Evolutionary conservation across 1,284 basidiomycete genomes (phyloP), one percentile per base, ranked within the genome.

Genomic region (Leccinum subspadiceum): DNA sequence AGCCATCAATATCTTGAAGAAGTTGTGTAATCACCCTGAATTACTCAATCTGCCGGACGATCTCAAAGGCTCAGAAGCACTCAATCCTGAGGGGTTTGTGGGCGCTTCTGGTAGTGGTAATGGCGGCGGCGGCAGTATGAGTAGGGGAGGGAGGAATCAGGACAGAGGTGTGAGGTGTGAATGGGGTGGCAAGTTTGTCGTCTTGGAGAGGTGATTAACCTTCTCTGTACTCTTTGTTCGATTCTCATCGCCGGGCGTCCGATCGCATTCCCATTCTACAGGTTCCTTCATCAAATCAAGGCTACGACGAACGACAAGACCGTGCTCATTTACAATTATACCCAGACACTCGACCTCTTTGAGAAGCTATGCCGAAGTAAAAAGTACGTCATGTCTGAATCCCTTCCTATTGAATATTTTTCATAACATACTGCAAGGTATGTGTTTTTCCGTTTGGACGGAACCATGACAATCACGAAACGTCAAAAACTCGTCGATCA

Each of bases 261-360:
- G 24, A 51, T 24, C 55, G 6, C 53, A 10, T 59, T 50, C n/a
- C n/a, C 20, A 33, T 60, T 24, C 61, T 2, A 24, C 41, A 95
- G 94, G 66, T 96, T 98, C 76, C 78, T 98, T 52, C 87, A 93
- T 68, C 89, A 90, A 56, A 89, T 96, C 64, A 80, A 80, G 51
- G 88, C 86, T 10, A 84, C 91, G 64, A 95, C 92, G 17, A 90
- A 84, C 62, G 96, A 99, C 81, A 99, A 99, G 81, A 98, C 99
- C 63, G 96, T 99, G 6, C 80, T 99, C 48, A 98, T 99, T 74
- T 96, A 93, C 72, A 99, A 99, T 75, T 98, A 97, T 68, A 99
- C 97, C 1, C 94, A 97, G 74, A 99, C 97, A 0, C 82, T 99
- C 8, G 96, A 99, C 73, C 76, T 98, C 12, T 95, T 98, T 68